Evolutionary conservation across 2,329 filamentous ascomycete species (phyloP).

Genomic region (Claviceps sp.): DNA sequence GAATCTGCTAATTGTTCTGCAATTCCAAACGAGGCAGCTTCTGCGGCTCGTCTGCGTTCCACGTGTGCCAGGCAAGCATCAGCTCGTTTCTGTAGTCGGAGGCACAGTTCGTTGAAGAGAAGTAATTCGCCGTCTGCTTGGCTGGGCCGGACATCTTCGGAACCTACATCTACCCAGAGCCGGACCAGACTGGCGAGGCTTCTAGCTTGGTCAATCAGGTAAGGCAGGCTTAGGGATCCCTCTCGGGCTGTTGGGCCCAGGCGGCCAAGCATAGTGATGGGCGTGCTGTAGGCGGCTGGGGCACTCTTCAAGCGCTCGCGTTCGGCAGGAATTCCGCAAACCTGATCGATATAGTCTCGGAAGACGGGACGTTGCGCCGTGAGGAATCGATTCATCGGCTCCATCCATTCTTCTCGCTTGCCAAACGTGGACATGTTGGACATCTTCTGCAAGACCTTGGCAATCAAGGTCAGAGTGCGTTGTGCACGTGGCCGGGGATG

Average conservation of each 20-base stretch:
- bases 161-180: conserved; percentile 54
- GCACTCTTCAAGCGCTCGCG: conserved; percentile 45
- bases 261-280: conserved; percentile 75
- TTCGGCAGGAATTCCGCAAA: conserved; percentile 71
- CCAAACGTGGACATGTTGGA: conserved; percentile 87
- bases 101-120: conserved; percentile 38
- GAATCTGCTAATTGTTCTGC: conserved; percentile 31
- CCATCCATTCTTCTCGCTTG: conserved; percentile 97
- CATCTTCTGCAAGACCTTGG: conserved; percentile 81
- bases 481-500: conserved; percentile 73
- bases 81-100: conserved; percentile 35
- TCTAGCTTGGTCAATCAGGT: conserved; percentile 77
- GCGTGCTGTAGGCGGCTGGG: conserved; percentile 81
- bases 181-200: conserved; percentile 76
- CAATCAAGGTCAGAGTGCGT: conserved; percentile 79
- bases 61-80: conserved; percentile 37
- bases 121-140: conserved; percentile 35
- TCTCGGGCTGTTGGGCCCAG: conserved; percentile 71
- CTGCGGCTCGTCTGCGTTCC: conserved; percentile 29
- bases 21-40: conserved; percentile 16
- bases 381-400: conserved; percentile 90
- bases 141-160: conserved; percentile 21
- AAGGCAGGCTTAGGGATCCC: conserved; percentile 85
- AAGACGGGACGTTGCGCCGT: conserved; percentile 62
- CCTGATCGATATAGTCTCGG: conserved; percentile 73